Base-by-base conservation (phyloP, 257 asterid species). In the Henckelia pumila region DNA sequence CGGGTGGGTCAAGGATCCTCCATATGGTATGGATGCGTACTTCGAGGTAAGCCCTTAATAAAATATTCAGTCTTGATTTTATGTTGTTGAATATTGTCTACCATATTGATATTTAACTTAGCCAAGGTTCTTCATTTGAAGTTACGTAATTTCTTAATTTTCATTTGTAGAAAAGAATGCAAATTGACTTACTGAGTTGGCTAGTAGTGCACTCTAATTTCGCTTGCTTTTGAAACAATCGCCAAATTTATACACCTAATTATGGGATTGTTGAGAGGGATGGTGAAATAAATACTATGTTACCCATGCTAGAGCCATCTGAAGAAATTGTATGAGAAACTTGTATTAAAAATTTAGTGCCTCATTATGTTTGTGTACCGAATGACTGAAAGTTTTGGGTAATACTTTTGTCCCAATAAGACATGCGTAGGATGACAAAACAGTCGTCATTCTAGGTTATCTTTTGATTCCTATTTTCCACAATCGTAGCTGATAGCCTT, bases 1-100 rank as follows among this genome's bases (percentile, higher is more conserved):
- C 83, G 74, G 73, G 84, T 89, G 56, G 95, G 97, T 53, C 83
- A 58, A 66, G 84, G 83, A 58, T 82, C 97, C 73, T 89, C 97
- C 9, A 77, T 89, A 78, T 87, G 97, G 97, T 87, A 89, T 66
- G 94, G 97, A 76, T 82, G 91, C 47, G 97, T 89, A 70, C 85
- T 87, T 64, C 84, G 95, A 85, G 96, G 95, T 89, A 63, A 35
- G 83, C 71, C 65, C 59, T 56, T 26, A 57, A 29, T 26, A 63
- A 50, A 25, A 61, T 28, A 61, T 17, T 32, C 17, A 20, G 44
- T 66, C 6, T 28, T 28, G 30, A 28, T 28, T 28, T 28, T 9
- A 33, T 35, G 44, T 5, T 1, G 44, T 35, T 35, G 14, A 9
- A 8, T 35, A 4, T 28, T 28, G 3, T 28, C 30, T 28, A 4